A percentile compares a stretch with the other conserved stretches of the same genome.
phyloP scores from a whole-genome alignment of 1,284 basidiomycete species.

The Austroboletus niveus region DNA sequence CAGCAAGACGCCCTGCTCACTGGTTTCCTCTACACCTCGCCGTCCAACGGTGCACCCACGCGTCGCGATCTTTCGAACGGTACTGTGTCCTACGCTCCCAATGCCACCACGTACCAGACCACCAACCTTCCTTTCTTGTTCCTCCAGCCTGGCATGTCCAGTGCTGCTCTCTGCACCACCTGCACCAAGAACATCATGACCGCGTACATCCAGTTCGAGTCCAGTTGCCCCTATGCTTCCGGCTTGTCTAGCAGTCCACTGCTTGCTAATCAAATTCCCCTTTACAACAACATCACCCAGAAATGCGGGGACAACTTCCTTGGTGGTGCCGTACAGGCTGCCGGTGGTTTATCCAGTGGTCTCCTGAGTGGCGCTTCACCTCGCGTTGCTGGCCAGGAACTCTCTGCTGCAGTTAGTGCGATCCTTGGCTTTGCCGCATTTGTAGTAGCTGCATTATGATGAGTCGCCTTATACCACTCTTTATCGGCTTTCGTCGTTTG shows the following conservation, averaged over 20 bases:
- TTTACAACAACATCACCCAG: conserved; percentile 61
- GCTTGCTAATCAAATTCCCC: conserved; percentile 59
- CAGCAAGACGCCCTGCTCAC: conserved; percentile 16
- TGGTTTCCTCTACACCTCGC: conserved; percentile 18
- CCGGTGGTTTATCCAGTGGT: conserved; percentile 53
- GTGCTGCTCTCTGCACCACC: conserved; percentile 65
- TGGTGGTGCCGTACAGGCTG: conserved; percentile 60
- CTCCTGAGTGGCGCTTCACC: conserved; percentile 31
- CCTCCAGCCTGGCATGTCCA: conserved; percentile 53
- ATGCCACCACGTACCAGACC: conserved; percentile 60
- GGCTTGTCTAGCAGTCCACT: conserved; percentile 66
- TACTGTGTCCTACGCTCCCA: conserved; percentile 48
- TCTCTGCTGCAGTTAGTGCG: conserved; percentile 23
- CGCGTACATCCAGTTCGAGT: conserved; percentile 76
- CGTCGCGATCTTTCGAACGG: conserved; percentile 27
- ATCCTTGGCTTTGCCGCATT: conserved; percentile 30
- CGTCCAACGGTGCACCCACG: conserved; percentile 24
- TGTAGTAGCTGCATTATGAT: conserved; percentile 17
- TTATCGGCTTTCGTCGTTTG: conserved; percentile 16
- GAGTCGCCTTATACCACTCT: conserved; percentile 14
- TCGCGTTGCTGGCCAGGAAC: conserved; percentile 22
- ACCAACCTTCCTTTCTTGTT: conserved; percentile 81
- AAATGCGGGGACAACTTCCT: conserved; percentile 69
- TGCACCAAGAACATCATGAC: conserved; percentile 79
- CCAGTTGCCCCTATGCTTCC: conserved; percentile 65